Evolutionary conservation across 2,329 filamentous ascomycete species (phyloP), one percentile per base, ranked within the genome.

Genomic region (Chrysoporthe deuterocubensis): DNA sequence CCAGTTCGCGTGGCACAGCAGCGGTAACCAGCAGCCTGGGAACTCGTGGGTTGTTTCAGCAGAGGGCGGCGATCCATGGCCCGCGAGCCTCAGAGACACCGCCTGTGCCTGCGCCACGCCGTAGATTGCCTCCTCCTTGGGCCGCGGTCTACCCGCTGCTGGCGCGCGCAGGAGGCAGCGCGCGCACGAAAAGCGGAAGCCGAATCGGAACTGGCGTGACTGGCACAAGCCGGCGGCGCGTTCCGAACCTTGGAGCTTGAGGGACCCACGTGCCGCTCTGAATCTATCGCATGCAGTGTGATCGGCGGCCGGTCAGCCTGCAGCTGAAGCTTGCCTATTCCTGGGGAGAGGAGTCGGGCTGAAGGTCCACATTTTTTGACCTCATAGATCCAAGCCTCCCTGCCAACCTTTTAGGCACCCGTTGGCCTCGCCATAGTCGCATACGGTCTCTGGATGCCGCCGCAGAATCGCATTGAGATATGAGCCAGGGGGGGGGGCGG

Each of bases 1-100:
- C 68, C 64, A 18, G 56, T 58, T 58, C 62, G 26, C 58, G 68
- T 67, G 48, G 42, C 43, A 69, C 65, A 40, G 65, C 67, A 69
- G 57, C 65, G 65, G 61, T 64, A 61, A 58, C 59, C 62, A 63
- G 62, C 62, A 60, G 32, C 21, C 48, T 62, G 44, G 62, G 52
- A 43, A 43, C 37, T 56, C 50, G 62, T 56, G 37, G 62, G 46
- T 63, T 63, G 46, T 63, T 63, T 37, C 48, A 43, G 13, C 21
- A 63, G 48, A 9, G 44, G 34, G 21, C 32, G 9, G 26, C 44
- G 13, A 40, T 63, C 18, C 44, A n/a, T 48, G 48, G 26, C 61
- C 21, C 5, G 18, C 34, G 13, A 54, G 62, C 56, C 48, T 56
- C 62, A 40, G 32, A 40, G 18, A 48, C 7, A 16, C 11, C 2